Conservation (phyloP, 371 early-diverging fungal genomes). For the Capillidium heterosporum region DNA sequence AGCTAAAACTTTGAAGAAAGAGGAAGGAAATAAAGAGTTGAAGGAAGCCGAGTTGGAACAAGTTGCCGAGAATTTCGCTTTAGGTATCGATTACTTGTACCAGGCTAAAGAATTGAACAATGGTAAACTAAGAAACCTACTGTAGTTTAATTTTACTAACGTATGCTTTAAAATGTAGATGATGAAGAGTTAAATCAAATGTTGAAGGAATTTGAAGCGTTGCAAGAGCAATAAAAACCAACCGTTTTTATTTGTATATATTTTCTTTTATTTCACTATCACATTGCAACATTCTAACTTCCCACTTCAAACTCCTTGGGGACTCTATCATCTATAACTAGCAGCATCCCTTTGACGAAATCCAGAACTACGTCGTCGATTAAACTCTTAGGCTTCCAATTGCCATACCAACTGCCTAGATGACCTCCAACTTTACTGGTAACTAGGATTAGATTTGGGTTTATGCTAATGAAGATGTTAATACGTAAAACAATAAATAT, state of each 20-base stretch:
- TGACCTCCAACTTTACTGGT: slow-evolving; percentile 82
- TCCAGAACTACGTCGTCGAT: slow-evolving; percentile 46
- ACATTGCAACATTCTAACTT: not conserved
- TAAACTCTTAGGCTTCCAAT: slow-evolving; percentile 31
- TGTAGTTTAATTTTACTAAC: not conserved
- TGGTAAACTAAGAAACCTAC: too few relatives aligned
- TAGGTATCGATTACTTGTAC: too few relatives aligned
- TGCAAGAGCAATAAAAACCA: too few relatives aligned
- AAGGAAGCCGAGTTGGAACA: too few relatives aligned
- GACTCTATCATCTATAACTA: not conserved
- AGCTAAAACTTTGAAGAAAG: not conserved
- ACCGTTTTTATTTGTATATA: too few relatives aligned
- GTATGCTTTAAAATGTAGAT: not conserved
- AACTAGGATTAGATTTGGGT: slow-evolving; percentile 73
- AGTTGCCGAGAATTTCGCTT: too few relatives aligned
- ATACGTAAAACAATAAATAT: not conserved
- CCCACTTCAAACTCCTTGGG: not conserved
- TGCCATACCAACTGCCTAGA: slow-evolving; percentile 77
- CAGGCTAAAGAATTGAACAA: too few relatives aligned
- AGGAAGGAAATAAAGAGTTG: too few relatives aligned
- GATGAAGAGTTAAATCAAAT: not conserved
- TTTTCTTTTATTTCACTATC: too few relatives aligned
- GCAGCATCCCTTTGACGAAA: slow-evolving; percentile 10
- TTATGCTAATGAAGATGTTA: slow-evolving; percentile 16
- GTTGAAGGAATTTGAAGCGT: too few relatives aligned